Evolutionary conservation across 108 stramenopile genomes (phyloP).

Genomic region (Cyclotella kingstonii): DNA sequence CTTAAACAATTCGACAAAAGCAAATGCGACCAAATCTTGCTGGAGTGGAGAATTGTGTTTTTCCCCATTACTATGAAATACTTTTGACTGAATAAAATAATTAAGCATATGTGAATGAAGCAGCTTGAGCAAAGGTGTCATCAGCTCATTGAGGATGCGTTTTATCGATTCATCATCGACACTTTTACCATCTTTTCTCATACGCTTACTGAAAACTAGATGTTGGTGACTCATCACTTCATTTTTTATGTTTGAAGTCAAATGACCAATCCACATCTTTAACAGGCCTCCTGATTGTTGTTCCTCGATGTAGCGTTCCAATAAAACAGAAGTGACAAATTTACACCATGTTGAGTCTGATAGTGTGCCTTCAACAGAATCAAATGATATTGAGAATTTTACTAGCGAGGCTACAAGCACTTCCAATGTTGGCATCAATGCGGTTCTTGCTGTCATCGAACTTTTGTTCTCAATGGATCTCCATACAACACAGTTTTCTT

Average conservation of each 20-base stretch:
- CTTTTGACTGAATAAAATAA: background rate
- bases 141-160: slow-evolving; percentile 14
- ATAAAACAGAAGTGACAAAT: slow-evolving; percentile 24
- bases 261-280: slow-evolving; percentile 22
- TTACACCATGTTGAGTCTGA: slow-evolving; percentile 11
- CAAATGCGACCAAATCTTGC: slow-evolving; percentile 17
- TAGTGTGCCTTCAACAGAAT: slow-evolving; percentile 4
- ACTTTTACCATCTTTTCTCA: background rate
- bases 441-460: background rate
- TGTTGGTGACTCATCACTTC: slow-evolving; percentile 9
- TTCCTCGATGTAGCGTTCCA: slow-evolving; percentile 22
- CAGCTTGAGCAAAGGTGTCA: slow-evolving; percentile 30
- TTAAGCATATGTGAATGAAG: slow-evolving; percentile 26
- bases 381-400: background rate
- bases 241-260: slow-evolving; percentile 19
- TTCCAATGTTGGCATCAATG: slow-evolving; percentile 32
- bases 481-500: slow-evolving; percentile 11
- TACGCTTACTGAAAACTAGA: background rate
- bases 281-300: slow-evolving; percentile 1
- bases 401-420: slow-evolving; percentile 24
- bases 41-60: too few species aligned
- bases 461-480: slow-evolving; percentile 8
- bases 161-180: slow-evolving; percentile 15
- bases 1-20: slow-evolving; percentile 29
- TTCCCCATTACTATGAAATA: background rate